phyloP scores from a whole-genome alignment of 2,329 filamentous ascomycete species.

The Arachnopeziza araneosa region DNA sequence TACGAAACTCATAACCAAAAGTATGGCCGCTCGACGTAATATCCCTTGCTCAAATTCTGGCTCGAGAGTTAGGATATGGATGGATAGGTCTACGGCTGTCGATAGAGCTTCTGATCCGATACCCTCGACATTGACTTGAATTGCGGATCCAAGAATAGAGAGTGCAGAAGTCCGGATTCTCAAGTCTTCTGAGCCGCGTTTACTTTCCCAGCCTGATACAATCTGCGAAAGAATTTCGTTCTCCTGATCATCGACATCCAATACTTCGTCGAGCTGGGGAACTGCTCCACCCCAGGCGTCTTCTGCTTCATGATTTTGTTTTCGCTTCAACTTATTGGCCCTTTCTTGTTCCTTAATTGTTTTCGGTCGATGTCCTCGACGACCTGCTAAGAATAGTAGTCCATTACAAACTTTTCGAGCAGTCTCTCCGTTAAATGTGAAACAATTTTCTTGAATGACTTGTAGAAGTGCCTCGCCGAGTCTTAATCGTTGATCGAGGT shows the following conservation, averaged over 20 bases:
- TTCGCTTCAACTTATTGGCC: conserved; percentile 42
- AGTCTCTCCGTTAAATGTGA: conserved; percentile 48
- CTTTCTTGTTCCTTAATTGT: conserved; percentile 51
- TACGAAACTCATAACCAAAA: conserved; percentile 58
- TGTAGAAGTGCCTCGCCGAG: conserved; percentile 64
- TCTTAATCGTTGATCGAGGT: conserved; percentile 59
- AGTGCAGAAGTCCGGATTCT: conserved; percentile 64
- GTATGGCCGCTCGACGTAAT: conserved; percentile 58
- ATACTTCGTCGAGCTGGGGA: conserved; percentile 40
- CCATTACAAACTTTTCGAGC: conserved; percentile 50
- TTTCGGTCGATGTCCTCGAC: conserved; percentile 55
- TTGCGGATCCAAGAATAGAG: conserved; percentile 53
- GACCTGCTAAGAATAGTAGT: conserved; percentile 58
- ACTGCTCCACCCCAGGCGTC: conserved; percentile 51
- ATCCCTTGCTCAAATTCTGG: conserved; percentile 55
- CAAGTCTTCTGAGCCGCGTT: conserved; percentile 61
- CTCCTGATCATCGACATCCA: conserved; percentile 18
- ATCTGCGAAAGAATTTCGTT: conserved; percentile 53
- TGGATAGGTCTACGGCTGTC: conserved; percentile 54
- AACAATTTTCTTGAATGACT: conserved; percentile 55
- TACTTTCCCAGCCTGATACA: conserved; percentile 62
- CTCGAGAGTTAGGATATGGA: conserved; percentile 60
- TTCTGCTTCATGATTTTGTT: conserved; percentile 45
- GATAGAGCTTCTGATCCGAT: conserved; percentile 48
- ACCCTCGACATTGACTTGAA: conserved; percentile 56